Base-by-base conservation (phyloP, 768 basidiomycete genomes). In the Pluteus cervinus region DNA sequence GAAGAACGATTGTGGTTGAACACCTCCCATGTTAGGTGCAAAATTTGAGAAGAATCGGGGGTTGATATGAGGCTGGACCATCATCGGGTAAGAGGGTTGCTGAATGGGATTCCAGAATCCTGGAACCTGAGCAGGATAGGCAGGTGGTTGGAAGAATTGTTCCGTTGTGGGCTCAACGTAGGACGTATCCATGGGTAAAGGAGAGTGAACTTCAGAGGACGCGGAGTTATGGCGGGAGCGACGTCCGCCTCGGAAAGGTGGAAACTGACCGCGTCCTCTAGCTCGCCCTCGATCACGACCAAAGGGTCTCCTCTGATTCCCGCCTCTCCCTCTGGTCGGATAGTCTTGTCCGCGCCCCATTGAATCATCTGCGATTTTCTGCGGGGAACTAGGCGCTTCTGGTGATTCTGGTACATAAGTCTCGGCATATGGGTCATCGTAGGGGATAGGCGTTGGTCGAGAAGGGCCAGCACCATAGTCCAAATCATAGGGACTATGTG, bases 1-100 rank as follows among this genome's bases (percentile, higher is more conserved):
- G 10, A 39, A 35, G 24, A 43, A 39, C 17, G 44, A 35, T 37
- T 54, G 52, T 10, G 54, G 31, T n/a, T 45, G 51, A 10, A 39
- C 33, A 36, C 52, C 52, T 40, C 51, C 58, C 42, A 71, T 43
- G 33, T 67, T 62, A 40, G 79, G 54, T 17, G 77, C 81, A 44
- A 86, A 82, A 20, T 62, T 61, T 22, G 75, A 71, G 10, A 84
- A 82, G 56, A 89, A 88, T 8, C 79, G 71, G 7, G 86, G 86
- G 48, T 89, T 88, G 41, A 89, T 88, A 50, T 89, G 86, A 5
- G 86, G 86, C 46, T 86, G 83, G n/a, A 86, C 65, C 29, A 51
- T 42, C 39, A 46, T 46, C 39, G 37, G 42, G 30, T 4, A 16
- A 25, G 52, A 56, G 3, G 40, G 43, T 42, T 49, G 42, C 25